Evolutionary conservation across 225 moss, liverwort and hornwort genomes (phyloP).

Genomic region (Polytrichum commune): DNA sequence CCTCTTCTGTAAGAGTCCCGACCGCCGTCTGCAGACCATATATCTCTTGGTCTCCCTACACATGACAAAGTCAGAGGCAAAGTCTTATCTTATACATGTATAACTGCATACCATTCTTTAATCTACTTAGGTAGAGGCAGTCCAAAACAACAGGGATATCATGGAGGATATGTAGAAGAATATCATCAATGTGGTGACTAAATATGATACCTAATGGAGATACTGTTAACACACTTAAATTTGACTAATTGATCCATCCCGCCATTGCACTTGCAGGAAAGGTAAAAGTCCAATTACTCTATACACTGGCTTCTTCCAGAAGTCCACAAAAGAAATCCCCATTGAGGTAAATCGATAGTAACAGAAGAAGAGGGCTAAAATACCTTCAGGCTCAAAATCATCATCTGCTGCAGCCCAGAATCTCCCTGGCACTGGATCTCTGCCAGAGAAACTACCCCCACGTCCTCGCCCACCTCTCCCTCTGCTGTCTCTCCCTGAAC

Average conservation of each 20-base stretch:
- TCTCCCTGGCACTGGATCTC: constrained; percentile 27
- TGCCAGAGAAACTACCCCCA: constrained; percentile 16
- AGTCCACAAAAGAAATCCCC: background rate
- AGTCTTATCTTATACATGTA: background rate
- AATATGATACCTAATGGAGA: too few species aligned
- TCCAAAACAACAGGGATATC: too few species aligned
- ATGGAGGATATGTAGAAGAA: too few species aligned
- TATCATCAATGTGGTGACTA: too few species aligned
- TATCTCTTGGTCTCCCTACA: constrained; percentile 41
- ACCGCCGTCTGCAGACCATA: constrained; percentile 33
- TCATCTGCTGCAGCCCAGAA: constrained; percentile 30
- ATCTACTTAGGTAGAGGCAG: too few species aligned
- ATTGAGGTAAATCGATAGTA: background rate
- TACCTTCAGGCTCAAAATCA: constrained; percentile 40
- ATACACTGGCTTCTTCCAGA: background rate
- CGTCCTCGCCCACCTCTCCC: constrained; percentile 33
- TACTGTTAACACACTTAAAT: too few species aligned
- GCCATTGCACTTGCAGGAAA: too few species aligned
- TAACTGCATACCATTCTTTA: too few species aligned
- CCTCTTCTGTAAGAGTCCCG: constrained; percentile 28
- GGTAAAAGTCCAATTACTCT: background rate
- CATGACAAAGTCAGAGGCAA: background rate
- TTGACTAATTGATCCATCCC: too few species aligned
- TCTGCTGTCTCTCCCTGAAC: constrained; percentile 23
- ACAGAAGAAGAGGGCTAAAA: background rate